Conservation (phyloP, 495 filamentous ascomycete genomes). For the Rhypophila decipiens region DNA sequence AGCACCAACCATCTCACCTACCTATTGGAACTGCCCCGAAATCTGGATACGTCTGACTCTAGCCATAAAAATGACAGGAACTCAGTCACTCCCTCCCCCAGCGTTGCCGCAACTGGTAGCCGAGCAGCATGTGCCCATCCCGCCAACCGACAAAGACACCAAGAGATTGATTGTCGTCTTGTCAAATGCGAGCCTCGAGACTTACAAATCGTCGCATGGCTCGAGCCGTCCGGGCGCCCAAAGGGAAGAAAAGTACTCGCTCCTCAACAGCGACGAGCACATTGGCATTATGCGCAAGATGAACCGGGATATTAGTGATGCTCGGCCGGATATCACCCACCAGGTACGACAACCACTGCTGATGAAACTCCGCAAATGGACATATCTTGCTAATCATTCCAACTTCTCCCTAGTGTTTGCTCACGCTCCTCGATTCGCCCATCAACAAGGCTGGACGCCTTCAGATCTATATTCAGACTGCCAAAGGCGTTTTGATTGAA, state of each 20-base stretch:
- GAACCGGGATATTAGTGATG: conserved; percentile 97
- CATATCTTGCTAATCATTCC: conserved; percentile 27
- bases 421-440: conserved; percentile 94
- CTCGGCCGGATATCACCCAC: conserved; percentile 94
- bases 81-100: conserved; percentile 90
- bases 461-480: conserved; percentile 97
- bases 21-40: too few relatives aligned
- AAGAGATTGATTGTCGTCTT: conserved; percentile 91
- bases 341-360: conserved; percentile 59
- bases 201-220: conserved; percentile 79
- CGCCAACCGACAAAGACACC: conserved; percentile 77
- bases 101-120: conserved; percentile 84
- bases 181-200: conserved; percentile 94
- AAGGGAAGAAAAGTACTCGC: conserved; percentile 86
- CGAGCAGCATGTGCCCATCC: conserved; percentile 83
- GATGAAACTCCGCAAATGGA: conserved; percentile 34
- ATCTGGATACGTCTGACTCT: conserved; percentile 16
- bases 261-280: conserved; percentile 97
- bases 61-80: conserved; percentile 40
- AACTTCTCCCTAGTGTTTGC: conserved; percentile 65
- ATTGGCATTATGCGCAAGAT: conserved; percentile 99
- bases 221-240: conserved; percentile 54
- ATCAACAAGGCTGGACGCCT: conserved; percentile 97
- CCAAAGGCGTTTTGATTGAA: conserved; percentile 93
- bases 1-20: too few relatives aligned